Base-by-base conservation (phyloP, 2,329 filamentous ascomycete species). In the Aspergillus ochraceus region DNA sequence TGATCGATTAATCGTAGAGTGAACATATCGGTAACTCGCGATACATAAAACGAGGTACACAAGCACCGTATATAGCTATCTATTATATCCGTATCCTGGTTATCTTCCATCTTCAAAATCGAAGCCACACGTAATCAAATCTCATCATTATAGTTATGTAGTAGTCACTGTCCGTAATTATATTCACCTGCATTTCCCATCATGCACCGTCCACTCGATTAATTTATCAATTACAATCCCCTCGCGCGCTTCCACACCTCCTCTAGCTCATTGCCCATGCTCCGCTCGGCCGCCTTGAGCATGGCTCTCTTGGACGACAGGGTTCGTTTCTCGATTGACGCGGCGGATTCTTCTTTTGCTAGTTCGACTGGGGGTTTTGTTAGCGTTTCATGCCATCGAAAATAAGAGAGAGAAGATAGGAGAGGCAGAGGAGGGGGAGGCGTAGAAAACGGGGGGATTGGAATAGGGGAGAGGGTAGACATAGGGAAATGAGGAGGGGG, bases 231-330 rank as follows among this genome's bases (percentile, higher is more conserved):
- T n/a, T n/a, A 61, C 24, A 30, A 11, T 3, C 57, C 24, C 29
- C 53, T 46, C 19, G 61, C 56, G 10, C 61, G 55, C 49, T 68
- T 55, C 68, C 70, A 74, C 14, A 68, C 45, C 20, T 26, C 54
- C 30, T 76, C 71, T 22, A 76, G 62, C 36, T 74, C 70, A 52
- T 64, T 53, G 17, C 74, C 74, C 61, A 76, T 74, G 3, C 64
- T 61, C 14, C 64, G 64, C 32, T 64, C 61, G 14, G 71, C 63
- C 51, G 74, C 68, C 60, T 70, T 64, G 56, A 71, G 66, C 59
- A 74, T 62, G 10, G 66, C 66, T 3, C 67, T 60, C 4, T 55
- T 54, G 10, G 65, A 69, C 17, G 66, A 54, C 20, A 64, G 61
- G 1, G 39, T 59, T 4, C 71, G 71, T 64, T 75, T 75, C 14